Percentiles rank a stretch among this genome's conserved stretches.
phyloP scores from a whole-genome alignment of 1,139 yeast species.

The Diutina neorugosa region DNA sequence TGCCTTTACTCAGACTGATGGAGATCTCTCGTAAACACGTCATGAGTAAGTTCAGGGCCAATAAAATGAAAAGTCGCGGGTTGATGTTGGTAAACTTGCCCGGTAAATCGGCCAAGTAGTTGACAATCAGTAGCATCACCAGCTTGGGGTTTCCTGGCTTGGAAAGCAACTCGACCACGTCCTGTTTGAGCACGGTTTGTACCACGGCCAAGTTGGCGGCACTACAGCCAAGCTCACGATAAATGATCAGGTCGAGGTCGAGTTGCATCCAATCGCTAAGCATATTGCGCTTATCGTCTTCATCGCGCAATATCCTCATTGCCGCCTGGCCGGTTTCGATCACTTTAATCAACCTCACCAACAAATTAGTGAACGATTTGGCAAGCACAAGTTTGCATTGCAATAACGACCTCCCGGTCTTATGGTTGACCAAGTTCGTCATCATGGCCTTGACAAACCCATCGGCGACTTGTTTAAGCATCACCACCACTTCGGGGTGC shows the following conservation, averaged over 20 bases:
- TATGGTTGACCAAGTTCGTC: constrained; percentile 18
- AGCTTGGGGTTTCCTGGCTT: constrained; percentile 15
- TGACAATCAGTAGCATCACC: constrained; percentile 24
- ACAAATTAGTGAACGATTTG: constrained; percentile 40
- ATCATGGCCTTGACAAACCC: constrained; percentile 30
- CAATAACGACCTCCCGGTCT: constrained; percentile 40
- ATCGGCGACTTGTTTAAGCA: constrained; percentile 32
- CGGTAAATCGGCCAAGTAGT: constrained; percentile 31
- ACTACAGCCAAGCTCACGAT: constrained; percentile 46
- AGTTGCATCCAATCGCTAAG: constrained; percentile 47
- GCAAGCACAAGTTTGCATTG: constrained; percentile 44
- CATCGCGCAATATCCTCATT: constrained; percentile 34
- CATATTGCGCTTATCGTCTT: constrained; percentile 40
- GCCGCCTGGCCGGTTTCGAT: constrained; percentile 51
- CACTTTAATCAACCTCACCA: constrained; percentile 46
- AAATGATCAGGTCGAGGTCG: constrained; percentile 36
- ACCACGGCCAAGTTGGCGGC: constrained; percentile 19
- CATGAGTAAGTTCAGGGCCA: constrained; percentile 44
- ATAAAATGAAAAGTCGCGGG: constrained; percentile 44
- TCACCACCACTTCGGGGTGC: constrained; percentile 42
- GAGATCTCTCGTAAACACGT: constrained; percentile 58
- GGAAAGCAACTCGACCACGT: background rate
- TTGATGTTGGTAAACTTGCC: constrained; percentile 32
- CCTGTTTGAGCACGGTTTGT: background rate
- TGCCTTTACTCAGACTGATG: constrained; percentile 29